phyloP scores from a whole-genome alignment of 371 early-diverging fungal genomes.

The Lichtheimia hyalospora region DNA sequence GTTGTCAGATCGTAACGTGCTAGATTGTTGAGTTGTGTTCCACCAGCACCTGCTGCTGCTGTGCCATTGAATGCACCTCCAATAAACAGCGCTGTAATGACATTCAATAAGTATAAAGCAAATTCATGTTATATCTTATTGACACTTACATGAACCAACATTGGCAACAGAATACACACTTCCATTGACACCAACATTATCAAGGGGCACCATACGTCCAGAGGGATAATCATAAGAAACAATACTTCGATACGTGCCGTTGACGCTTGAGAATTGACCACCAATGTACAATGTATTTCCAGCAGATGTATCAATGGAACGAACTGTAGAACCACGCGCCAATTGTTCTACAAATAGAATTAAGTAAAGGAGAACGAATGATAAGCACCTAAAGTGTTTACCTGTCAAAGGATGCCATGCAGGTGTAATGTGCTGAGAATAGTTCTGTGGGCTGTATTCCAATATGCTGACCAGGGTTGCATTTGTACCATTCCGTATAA shows the following conservation, averaged over 20 bases:
- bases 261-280: slow-evolving; percentile 28
- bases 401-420: slow-evolving; percentile 38
- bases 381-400: slow-evolving; percentile 2
- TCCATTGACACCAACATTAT: slow-evolving; percentile 25
- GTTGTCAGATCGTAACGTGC: slow-evolving; percentile 23
- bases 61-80: slow-evolving; percentile 38
- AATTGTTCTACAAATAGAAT: slow-evolving; percentile 30
- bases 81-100: slow-evolving; percentile 21
- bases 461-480: slow-evolving; percentile 31
- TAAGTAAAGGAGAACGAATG: not conserved
- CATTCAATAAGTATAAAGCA: too few relatives aligned
- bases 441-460: slow-evolving; percentile 35
- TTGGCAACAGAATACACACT: slow-evolving; percentile 19
- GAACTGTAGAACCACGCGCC: slow-evolving; percentile 23
- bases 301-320: slow-evolving; percentile 24
- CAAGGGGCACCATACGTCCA: slow-evolving; percentile 19
- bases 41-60: not conserved
- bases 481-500: slow-evolving; percentile 35
- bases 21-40: slow-evolving; percentile 21
- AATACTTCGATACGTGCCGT: slow-evolving; percentile 24
- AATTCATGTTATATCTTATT: too few relatives aligned
- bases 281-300: slow-evolving; percentile 36
- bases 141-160: slow-evolving; percentile 21
- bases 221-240: slow-evolving; percentile 28
- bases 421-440: slow-evolving; percentile 21